Evolutionary conservation across 345 rosid species (phyloP), one percentile per base, ranked within the genome.

Genomic region (Viola odorata): DNA sequence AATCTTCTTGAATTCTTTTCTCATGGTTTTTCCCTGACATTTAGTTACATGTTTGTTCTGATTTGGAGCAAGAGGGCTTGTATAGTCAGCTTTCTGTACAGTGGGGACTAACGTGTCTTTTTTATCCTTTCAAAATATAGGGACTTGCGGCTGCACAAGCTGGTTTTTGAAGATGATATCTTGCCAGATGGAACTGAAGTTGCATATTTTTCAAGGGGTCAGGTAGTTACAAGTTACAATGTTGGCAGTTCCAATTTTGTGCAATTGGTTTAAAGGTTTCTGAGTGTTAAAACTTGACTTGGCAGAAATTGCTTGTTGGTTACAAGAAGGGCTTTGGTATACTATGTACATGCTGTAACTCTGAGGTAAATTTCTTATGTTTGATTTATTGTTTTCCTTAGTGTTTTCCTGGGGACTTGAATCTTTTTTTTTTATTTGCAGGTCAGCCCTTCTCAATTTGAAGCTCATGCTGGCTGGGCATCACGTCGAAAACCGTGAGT

Each of bases 381-480:
- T 4, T 59, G 54, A 53, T 64, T 57, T 65, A 50, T 54, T 75
- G 37, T 64, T 58, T 60, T 65, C 42, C 38, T 47, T 38, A 16
- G 14, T 61, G 45, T 37, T 38, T 13, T 16, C 7, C 14, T 53
- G 66, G 48, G 61, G 60, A 53, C 59, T 44, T 68, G 60, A 37
- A 55, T 55, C 50, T 61, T 66, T 4, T 66, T 69, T 58, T 23
- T 73, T 67, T 60, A 65, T 50, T 75, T 41, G 60, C 88, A 92
- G 97, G 74, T 92, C 64, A 92, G 98, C 66, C 91, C 98, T 41
- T 92, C 98, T 48, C 75, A 57, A 45, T 92, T 92, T 77, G 98
- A 92, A 84, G 86, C 96, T 69, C 98, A 92, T 87, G 98, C 98
- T 72, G 98, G 98, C 67, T 89, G 78, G 80, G 85, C 96, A 52